Percentiles rank a stretch among this genome's conserved stretches.
Conservation (phyloP, 2,329 filamentous ascomycete genomes). For the Ascochyta koolunga region DNA sequence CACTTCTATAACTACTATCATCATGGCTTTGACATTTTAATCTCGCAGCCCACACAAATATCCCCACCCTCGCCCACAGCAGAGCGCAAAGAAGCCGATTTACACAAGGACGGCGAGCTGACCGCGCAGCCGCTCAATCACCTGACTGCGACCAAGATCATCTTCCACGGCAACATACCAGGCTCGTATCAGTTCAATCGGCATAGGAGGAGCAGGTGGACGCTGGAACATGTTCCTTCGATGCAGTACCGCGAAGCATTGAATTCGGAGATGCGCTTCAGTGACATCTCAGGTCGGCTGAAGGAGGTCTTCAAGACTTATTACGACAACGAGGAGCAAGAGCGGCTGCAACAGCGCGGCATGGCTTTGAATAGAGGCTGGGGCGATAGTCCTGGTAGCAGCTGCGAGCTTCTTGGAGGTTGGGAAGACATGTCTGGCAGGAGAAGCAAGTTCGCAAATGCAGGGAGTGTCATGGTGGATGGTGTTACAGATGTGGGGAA, state of each 20-base stretch:
- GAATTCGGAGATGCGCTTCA: slow-evolving; percentile 71
- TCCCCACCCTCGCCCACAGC: slow-evolving; percentile 61
- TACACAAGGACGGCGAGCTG: slow-evolving; percentile 32
- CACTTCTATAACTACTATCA: slow-evolving; percentile 97
- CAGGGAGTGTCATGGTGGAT: slow-evolving; percentile 48
- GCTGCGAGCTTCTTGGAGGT: slow-evolving; percentile 66
- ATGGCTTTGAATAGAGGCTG: slow-evolving; percentile 92
- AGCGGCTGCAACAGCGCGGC: slow-evolving; percentile 59
- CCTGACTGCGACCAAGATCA: slow-evolving; percentile 86
- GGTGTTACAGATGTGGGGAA: slow-evolving; percentile 64
- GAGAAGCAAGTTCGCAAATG: slow-evolving; percentile 42
- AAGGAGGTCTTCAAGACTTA: slow-evolving; percentile 72
- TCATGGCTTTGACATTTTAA: slow-evolving; percentile 88
- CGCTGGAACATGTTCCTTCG: slow-evolving; percentile 61
- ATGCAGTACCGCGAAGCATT: slow-evolving; percentile 55
- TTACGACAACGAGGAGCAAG: slow-evolving; percentile 63
- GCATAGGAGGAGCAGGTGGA: slow-evolving; percentile 88
- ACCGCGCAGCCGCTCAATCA: slow-evolving; percentile 59
- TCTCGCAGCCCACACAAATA: slow-evolving; percentile 72
- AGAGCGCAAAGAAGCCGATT: slow-evolving; percentile 53
- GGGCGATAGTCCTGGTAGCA: slow-evolving; percentile 90
- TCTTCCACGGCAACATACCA: slow-evolving; percentile 92
- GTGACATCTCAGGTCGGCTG: slow-evolving; percentile 68
- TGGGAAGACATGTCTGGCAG: slow-evolving; percentile 73
- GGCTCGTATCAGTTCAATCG: slow-evolving; percentile 97